phyloP scores from a whole-genome alignment of 768 basidiomycete genomes.

The Megacollybia marginata region DNA sequence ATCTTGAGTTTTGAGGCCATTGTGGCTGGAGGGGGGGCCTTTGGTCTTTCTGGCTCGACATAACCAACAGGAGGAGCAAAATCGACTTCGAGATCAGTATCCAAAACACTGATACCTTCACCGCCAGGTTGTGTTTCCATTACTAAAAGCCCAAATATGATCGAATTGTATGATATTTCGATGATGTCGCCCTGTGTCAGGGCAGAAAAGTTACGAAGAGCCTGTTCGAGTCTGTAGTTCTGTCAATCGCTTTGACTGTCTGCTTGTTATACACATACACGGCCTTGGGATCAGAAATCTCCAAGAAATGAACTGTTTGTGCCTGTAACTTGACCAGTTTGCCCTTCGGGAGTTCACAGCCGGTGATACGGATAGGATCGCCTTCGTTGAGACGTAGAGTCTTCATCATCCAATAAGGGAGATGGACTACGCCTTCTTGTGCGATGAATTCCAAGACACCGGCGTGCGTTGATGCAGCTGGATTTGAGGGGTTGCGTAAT shows the following conservation, averaged over 20 bases:
- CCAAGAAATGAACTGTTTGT: conserved; percentile 89
- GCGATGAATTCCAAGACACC: conserved; percentile 99
- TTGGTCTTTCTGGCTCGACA: conserved; percentile 86
- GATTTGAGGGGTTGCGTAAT: conserved; percentile 83
- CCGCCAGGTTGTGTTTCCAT: conserved; percentile 90
- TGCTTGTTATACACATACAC: conserved; percentile 54
- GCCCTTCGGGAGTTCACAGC: conserved; percentile 83
- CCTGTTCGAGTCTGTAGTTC: conserved; percentile 75
- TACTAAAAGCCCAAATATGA: conserved; percentile 90
- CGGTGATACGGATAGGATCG: conserved; percentile 89
- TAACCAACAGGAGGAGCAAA: conserved; percentile 92
- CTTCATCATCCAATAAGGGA: conserved; percentile 99
- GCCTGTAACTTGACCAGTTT: conserved; percentile 96
- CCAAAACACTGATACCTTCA: conserved; percentile 81
- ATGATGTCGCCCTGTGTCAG: conserved; percentile 96
- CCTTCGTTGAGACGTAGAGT: conserved; percentile 89
- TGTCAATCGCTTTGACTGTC: not conserved
- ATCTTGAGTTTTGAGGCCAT: conserved; percentile 98
- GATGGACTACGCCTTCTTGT: conserved; percentile 89
- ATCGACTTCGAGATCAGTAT: conserved; percentile 98
- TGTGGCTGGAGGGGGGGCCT: conserved; percentile 73
- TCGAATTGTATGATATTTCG: conserved; percentile 95
- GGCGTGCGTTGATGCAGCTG: conserved; percentile 82
- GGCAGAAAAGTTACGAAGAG: conserved; percentile 85
- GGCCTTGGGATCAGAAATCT: conserved; percentile 96